Conservation (phyloP, 441 rosid genomes). For the Pelargonium fulgidum region DNA sequence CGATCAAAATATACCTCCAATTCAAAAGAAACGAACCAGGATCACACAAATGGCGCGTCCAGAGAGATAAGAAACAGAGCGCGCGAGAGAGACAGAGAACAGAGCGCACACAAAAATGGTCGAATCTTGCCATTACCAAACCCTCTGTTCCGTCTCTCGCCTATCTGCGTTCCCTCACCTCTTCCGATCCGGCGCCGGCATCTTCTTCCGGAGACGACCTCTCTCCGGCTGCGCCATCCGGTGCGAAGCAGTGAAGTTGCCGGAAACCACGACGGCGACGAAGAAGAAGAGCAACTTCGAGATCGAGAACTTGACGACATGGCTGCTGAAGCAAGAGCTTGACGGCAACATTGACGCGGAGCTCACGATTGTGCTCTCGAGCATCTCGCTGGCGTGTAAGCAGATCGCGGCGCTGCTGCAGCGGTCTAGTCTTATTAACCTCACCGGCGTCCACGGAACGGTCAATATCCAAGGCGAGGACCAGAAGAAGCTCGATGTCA, state of each 20-base stretch:
- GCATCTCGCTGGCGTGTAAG: slow-evolving; percentile 89
- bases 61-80: neutral
- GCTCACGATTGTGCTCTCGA: slow-evolving; percentile 77
- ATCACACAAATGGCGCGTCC: neutral
- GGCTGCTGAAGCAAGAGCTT: slow-evolving; percentile 79
- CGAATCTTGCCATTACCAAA: neutral
- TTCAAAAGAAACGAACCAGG: neutral
- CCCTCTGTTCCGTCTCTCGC: slow-evolving; percentile 7
- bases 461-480: slow-evolving; percentile 92
- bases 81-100: neutral
- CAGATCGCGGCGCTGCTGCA: slow-evolving; percentile 94
- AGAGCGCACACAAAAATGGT: neutral
- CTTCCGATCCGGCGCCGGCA: neutral
- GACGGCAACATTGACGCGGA: slow-evolving; percentile 80
- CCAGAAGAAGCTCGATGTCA: slow-evolving; percentile 92
- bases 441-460: slow-evolving; percentile 86
- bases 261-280: slow-evolving; percentile 28
- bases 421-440: slow-evolving; percentile 71
- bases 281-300: slow-evolving; percentile 38
- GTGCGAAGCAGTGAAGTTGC: slow-evolving; percentile 46
- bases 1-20: neutral
- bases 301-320: slow-evolving; percentile 57
- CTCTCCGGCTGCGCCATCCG: slow-evolving; percentile 21
- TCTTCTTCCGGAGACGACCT: neutral
- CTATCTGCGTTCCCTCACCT: neutral